These are phyloP conservation scores for Gloeopeniophorella convolvens DNA, from an alignment of 768 basidiomycete species.

Conservation along the genomic window DNA sequence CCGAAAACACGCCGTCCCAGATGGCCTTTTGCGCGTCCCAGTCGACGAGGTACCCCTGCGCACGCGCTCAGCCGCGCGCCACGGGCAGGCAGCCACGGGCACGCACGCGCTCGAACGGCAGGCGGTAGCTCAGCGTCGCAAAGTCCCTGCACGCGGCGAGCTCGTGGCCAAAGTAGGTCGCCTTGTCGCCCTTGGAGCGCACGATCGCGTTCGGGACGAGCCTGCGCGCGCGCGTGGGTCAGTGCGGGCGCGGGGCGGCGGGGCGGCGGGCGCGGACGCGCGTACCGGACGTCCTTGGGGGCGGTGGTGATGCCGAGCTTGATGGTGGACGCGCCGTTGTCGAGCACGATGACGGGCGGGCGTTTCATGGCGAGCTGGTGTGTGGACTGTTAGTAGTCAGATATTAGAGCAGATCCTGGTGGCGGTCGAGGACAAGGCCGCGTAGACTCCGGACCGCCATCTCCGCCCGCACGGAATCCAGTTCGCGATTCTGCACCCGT, in stretches of 20 bases:
- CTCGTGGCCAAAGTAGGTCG: slow-evolving; percentile 83
- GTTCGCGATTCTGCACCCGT: no score
- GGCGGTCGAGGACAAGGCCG: no score
- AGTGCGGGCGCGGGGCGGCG: background rate
- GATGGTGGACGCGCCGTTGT: slow-evolving; percentile 82
- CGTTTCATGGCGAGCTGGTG: no score
- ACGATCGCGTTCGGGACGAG: slow-evolving; percentile 77
- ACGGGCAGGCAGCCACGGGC: slow-evolving; percentile 6
- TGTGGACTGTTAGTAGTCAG: no score
- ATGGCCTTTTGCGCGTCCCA: slow-evolving; percentile 95
- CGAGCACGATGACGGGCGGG: slow-evolving; percentile 55
- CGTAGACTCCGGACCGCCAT: no score
- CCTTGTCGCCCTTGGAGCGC: slow-evolving; percentile 77
- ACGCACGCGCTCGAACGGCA: slow-evolving; percentile 83
- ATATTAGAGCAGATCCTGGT: no score
- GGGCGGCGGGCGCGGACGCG: background rate
- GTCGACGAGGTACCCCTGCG: slow-evolving; percentile 84
- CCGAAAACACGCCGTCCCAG: slow-evolving; percentile 87
- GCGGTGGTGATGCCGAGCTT: slow-evolving; percentile 55
- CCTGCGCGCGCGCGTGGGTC: slow-evolving; percentile 32
- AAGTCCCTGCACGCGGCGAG: slow-evolving; percentile 70
- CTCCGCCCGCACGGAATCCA: no score
- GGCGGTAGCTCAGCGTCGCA: slow-evolving; percentile 71
- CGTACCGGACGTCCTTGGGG: slow-evolving; percentile 29
- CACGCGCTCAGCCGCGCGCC: slow-evolving; percentile 23